Percentiles rank a stretch among this genome's conserved stretches.
These are phyloP conservation scores for Dryas drummondii DNA, from an alignment of 306 rosid genomes.

Conservation along the genomic window DNA sequence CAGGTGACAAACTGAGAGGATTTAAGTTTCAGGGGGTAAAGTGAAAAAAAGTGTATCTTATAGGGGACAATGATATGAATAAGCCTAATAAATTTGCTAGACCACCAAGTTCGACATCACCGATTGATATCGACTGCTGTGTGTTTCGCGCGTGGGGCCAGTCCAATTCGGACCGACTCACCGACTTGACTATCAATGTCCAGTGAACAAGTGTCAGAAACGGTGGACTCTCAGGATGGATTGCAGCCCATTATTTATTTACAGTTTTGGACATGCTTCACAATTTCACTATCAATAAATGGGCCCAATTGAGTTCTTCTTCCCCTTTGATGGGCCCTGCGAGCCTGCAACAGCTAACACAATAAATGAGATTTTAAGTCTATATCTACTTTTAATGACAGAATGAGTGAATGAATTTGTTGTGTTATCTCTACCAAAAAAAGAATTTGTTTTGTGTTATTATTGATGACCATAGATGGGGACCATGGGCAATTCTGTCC, in stretches of 20 bases:
- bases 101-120: not conserved
- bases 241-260: constrained; percentile 3
- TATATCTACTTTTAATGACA: not conserved
- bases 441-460: not conserved
- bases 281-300: not conserved
- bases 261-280: not conserved
- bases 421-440: not conserved
- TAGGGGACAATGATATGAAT: no score
- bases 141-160: constrained; percentile 22
- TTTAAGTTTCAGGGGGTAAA: no score
- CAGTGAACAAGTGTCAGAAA: not conserved
- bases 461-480: constrained; percentile 24
- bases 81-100: not conserved
- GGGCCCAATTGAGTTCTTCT: not conserved
- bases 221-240: constrained; percentile 8
- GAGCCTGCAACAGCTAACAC: not conserved
- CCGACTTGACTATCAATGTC: not conserved
- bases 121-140: not conserved
- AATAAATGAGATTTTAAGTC: not conserved
- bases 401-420: not conserved
- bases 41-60: no score
- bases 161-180: not conserved
- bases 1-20: no score
- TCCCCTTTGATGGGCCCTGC: not conserved
- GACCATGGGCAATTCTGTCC: not conserved